A percentile compares a stretch with the other conserved stretches of the same genome.
Conservation (phyloP, 2,329 filamentous ascomycete species). For the Cryoendolithus antarcticus region DNA sequence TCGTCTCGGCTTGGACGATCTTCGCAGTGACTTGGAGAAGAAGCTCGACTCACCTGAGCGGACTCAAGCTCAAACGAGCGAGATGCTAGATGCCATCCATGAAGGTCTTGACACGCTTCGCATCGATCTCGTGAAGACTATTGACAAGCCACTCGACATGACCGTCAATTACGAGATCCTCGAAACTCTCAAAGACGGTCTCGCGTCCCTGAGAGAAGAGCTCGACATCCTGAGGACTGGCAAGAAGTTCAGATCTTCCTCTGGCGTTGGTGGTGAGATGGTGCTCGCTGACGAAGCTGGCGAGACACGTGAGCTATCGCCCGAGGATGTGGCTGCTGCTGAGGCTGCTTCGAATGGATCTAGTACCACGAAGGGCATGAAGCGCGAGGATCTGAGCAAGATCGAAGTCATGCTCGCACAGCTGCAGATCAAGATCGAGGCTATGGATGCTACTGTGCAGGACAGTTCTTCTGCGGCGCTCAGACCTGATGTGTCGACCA, state of each 20-base stretch:
- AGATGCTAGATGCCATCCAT: constrained; percentile 49
- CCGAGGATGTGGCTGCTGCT: constrained; percentile 25
- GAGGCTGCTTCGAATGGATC: constrained; percentile 5
- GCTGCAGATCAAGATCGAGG: constrained; percentile 72
- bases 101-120: constrained; percentile 65
- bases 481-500: constrained; percentile 27
- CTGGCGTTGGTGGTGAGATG: constrained; percentile 28
- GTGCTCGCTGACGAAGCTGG: constrained; percentile 41
- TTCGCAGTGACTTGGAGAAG: constrained; percentile 37
- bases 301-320: constrained; percentile 27
- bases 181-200: constrained; percentile 68
- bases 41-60: constrained; percentile 43
- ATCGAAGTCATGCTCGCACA: constrained; percentile 74
- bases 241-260: constrained; percentile 8
- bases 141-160: constrained; percentile 68
- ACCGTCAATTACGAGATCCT: constrained; percentile 82
- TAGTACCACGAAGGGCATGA: constrained; percentile 37
- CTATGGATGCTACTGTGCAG: constrained; percentile 47
- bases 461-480: constrained; percentile 31
- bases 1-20: constrained; percentile 37
- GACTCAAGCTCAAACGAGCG: constrained; percentile 38
- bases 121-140: constrained; percentile 59
- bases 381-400: constrained; percentile 67
- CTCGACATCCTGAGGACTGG: constrained; percentile 63
- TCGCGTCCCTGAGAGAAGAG: constrained; percentile 65